phyloP scores from a whole-genome alignment of 345 rosid species.

The Ceriops tagal region DNA sequence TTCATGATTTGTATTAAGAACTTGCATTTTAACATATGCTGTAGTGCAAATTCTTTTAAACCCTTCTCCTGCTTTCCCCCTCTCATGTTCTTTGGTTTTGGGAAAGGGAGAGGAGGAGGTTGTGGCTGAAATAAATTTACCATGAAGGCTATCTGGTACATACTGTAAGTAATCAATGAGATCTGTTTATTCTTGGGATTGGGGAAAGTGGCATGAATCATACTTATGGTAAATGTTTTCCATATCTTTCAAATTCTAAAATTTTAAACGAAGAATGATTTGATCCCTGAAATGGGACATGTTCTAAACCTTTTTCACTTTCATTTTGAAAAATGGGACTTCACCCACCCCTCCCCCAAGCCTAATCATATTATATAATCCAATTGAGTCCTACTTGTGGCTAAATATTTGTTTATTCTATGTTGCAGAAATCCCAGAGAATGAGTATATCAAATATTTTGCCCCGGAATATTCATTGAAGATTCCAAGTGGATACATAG shows the following conservation, averaged over 20 bases:
- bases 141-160: too few relatives aligned
- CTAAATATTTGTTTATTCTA: not conserved
- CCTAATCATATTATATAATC: not conserved
- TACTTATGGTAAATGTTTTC: not conserved
- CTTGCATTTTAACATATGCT: not conserved
- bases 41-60: too few relatives aligned
- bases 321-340: not conserved
- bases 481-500: slow-evolving; percentile 78
- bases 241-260: not conserved
- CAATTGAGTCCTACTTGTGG: not conserved
- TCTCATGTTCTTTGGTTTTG: too few relatives aligned
- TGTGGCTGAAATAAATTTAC: too few relatives aligned
- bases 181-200: not conserved
- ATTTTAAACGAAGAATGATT: not conserved
- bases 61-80: too few relatives aligned
- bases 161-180: not conserved
- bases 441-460: slow-evolving; percentile 79
- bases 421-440: slow-evolving; percentile 87
- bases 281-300: too few relatives aligned
- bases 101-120: too few relatives aligned
- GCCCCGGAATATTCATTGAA: slow-evolving; percentile 78
- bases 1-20: not conserved
- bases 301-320: too few relatives aligned
- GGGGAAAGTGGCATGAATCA: not conserved
- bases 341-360: not conserved